Percentiles rank a stretch among this genome's conserved stretches.
Conservation (phyloP, 495 filamentous ascomycete species). For the Jackrogersella multiformis region DNA sequence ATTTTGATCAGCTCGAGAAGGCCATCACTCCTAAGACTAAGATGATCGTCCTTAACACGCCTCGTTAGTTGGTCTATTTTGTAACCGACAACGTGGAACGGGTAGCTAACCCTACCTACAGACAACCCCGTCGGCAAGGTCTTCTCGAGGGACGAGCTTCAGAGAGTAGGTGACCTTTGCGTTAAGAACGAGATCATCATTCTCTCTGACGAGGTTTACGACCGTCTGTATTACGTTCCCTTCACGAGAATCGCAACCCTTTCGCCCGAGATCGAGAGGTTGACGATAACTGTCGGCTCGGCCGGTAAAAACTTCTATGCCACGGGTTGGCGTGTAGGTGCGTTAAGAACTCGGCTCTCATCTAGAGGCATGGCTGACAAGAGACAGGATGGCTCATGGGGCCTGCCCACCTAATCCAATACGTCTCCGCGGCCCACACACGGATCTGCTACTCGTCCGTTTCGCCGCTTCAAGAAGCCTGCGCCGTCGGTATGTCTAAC, state of each 20-base stretch:
- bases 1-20: conserved; percentile 82
- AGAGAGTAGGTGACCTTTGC: conserved; percentile 86
- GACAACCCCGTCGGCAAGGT: conserved; percentile 99
- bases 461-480: conserved; percentile 92
- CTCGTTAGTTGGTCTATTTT: conserved; percentile 48
- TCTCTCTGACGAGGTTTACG: conserved; percentile 95
- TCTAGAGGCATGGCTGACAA: neutral
- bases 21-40: conserved; percentile 87
- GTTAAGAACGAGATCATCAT: conserved; percentile 95
- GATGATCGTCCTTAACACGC: conserved; percentile 90
- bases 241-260: conserved; percentile 93
- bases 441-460: conserved; percentile 96
- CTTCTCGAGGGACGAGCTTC: conserved; percentile 83
- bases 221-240: conserved; percentile 91
- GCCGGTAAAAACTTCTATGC: conserved; percentile 98
- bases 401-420: conserved; percentile 86
- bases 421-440: conserved; percentile 91
- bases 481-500: conserved; percentile 72
- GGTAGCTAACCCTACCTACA: conserved; percentile 34
- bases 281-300: conserved; percentile 92
- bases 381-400: conserved; percentile 82
- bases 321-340: conserved; percentile 93
- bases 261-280: conserved; percentile 82
- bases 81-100: neutral
- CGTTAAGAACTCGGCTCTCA: neutral